Base-by-base conservation (phyloP, 169 alveolate genomes). In the Plasmodium blacklocki region DNA sequence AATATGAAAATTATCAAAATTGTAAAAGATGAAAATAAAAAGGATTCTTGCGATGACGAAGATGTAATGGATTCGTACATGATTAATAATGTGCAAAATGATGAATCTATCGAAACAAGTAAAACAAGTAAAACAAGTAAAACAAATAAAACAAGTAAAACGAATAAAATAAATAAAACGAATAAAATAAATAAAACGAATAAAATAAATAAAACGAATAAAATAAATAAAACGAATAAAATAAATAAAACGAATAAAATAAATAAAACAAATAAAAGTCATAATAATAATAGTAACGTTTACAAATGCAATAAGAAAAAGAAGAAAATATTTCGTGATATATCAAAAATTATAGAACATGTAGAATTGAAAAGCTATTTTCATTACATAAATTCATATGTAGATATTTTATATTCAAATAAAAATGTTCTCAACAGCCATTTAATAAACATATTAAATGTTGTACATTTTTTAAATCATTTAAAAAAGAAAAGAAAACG, bases 361-460 rank as follows among this genome's bases (percentile, higher is more conserved):
- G 89, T 52, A 0, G 92, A 92, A 83, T 23, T 92, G 7, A 76
- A 64, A 47, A 72, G 92, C 18, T 92, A 88, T 60, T 92, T 66
- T 71, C 91, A 88, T 59, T 68, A 73, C 43, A 54, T 92, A 47
- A 92, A 88, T 49, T 74, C 94, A 29, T 92, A 92, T 73, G 80
- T 92, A 3, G 95, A 92, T 19, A 64, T 92, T 15, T 86, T 88
- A 56, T 88, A 70, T 50, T 29, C 93, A 26, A 80, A 88, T 32
- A 71, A 80, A 68, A 39, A 80, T 26, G 19, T 80, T 59, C 49
- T 80, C 45, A 80, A 80, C 62, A 43, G 67, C 39, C 90, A 80
- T 80, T 80, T 80, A 56, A 29, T 80, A 39, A 66, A 80, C 14
- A 11, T 80, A 50, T 50, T 67, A 80, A 80, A 80, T 43, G 45